phyloP scores from a whole-genome alignment of 768 basidiomycete species.

The Russula dissimulans region DNA sequence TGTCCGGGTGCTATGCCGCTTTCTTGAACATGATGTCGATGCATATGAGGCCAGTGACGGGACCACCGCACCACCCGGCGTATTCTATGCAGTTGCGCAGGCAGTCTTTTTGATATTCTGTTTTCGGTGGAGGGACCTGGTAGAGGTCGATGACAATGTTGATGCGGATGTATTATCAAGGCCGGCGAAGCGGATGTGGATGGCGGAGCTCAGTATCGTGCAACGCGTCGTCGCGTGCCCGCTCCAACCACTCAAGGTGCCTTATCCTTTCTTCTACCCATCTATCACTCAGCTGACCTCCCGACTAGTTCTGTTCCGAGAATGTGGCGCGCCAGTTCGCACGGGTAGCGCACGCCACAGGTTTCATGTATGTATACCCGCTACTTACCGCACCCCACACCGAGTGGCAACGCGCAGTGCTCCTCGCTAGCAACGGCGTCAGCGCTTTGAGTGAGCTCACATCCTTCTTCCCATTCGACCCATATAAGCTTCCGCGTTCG shows the following conservation, averaged over 20 bases:
- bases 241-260: slow-evolving; percentile 84
- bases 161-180: slow-evolving; percentile 20
- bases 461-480: slow-evolving; percentile 97
- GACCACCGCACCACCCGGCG: slow-evolving; percentile 40
- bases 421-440: background rate
- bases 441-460: slow-evolving; percentile 56
- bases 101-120: slow-evolving; percentile 95
- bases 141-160: slow-evolving; percentile 40
- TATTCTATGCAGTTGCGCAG: slow-evolving; percentile 90
- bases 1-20: slow-evolving; percentile 78
- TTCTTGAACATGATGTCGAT: slow-evolving; percentile 68
- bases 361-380: slow-evolving; percentile 90
- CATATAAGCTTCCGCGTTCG: slow-evolving; percentile 82
- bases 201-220: slow-evolving; percentile 65
- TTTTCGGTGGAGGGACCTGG: slow-evolving; percentile 89
- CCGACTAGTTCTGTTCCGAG: slow-evolving; percentile 70
- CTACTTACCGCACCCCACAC: slow-evolving; percentile 54
- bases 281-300: background rate
- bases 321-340: slow-evolving; percentile 93
- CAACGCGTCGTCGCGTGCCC: slow-evolving; percentile 73
- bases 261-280: slow-evolving; percentile 14
- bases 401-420: slow-evolving; percentile 4
- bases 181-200: slow-evolving; percentile 59
- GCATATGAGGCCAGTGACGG: slow-evolving; percentile 37
- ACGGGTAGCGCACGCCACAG: slow-evolving; percentile 80